Evolutionary conservation across 441 rosid genomes (phyloP), one percentile per base, ranked within the genome.

Genomic region (Populus hybrid): DNA sequence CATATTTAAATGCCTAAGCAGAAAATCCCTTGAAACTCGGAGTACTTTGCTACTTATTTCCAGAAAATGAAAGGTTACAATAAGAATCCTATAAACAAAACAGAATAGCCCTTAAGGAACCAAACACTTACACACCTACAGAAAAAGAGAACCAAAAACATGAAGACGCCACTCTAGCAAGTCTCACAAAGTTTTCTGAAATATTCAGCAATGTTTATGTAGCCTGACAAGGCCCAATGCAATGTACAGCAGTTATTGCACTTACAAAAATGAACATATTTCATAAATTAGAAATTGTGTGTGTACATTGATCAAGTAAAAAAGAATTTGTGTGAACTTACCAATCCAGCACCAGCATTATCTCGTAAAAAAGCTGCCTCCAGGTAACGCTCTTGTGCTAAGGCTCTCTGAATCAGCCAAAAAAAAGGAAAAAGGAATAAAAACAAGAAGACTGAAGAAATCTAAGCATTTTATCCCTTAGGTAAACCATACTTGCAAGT

Each of bases 331-430:
- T 0, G 20, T 59, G 34, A 10, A 73, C 82, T 78, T 71, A 82
- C 84, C 80, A 82, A 73, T 72, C 84, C 82, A 67, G 80, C 64
- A 57, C 84, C 80, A 40, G 82, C 82, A 69, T 76, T 63, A 73
- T 82, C 82, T 79, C 78, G 75, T 54, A 82, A 79, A 23, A 72
- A 79, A 67, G 80, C 81, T 40, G 84, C 59, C 65, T 34, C 79
- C 67, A 32, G 67, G 66, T 76, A 76, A 28, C 73, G 79, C 73
- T 76, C 79, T 59, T 69, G 73, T 35, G 46, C 79, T 69, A 76
- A 28, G 14, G 79, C 79, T 32, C 46, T 69, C 72, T 69, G 46
- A 32, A 69, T 32, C 46, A 35, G 63, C 21, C 63, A 18, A 54
- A 50, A 54, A 54, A 6, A 21, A 67, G 28, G 46, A 42, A 30